Evolutionary conservation across 495 filamentous ascomycete genomes (phyloP).

Genomic region (Penicillium nucicola): DNA sequence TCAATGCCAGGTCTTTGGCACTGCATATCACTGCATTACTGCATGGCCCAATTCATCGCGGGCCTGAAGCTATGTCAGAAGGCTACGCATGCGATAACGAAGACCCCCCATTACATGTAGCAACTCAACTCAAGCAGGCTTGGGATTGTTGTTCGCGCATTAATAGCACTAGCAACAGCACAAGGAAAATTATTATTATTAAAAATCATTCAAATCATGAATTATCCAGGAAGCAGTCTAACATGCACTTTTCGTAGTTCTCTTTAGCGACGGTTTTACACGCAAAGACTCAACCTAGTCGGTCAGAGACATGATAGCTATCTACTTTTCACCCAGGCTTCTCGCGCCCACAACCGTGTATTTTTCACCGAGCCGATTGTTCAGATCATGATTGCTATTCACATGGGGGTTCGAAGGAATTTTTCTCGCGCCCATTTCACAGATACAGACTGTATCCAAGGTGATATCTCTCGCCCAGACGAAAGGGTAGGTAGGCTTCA

Average conservation of each 20-base stretch:
- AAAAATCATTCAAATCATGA: background rate
- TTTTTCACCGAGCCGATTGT: slow-evolving; percentile 38
- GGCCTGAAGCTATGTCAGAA: background rate
- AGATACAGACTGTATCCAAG: slow-evolving; percentile 65
- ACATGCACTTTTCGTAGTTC: background rate
- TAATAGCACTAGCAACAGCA: slow-evolving; percentile 4
- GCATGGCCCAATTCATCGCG: background rate
- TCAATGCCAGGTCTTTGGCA: background rate
- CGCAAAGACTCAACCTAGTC: background rate
- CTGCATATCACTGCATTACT: too few relatives aligned
- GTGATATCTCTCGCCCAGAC: slow-evolving; percentile 61
- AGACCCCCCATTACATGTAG: background rate
- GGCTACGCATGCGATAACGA: background rate
- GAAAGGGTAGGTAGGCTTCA: slow-evolving; percentile 20
- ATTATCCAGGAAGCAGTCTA: background rate
- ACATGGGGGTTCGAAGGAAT: slow-evolving; percentile 24
- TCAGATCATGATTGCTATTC: slow-evolving; percentile 21
- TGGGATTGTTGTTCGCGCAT: slow-evolving; percentile 10
- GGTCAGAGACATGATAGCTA: background rate
- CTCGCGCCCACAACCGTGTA: slow-evolving; percentile 41
- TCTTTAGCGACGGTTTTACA: background rate
- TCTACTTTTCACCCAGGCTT: slow-evolving; percentile 15
- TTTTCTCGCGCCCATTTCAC: slow-evolving; percentile 74
- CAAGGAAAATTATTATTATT: background rate
- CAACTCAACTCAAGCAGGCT: slow-evolving; percentile 22